These are phyloP conservation scores for Penicillium antarcticum DNA, from an alignment of 495 filamentous ascomycete species.

Conservation along the genomic window DNA sequence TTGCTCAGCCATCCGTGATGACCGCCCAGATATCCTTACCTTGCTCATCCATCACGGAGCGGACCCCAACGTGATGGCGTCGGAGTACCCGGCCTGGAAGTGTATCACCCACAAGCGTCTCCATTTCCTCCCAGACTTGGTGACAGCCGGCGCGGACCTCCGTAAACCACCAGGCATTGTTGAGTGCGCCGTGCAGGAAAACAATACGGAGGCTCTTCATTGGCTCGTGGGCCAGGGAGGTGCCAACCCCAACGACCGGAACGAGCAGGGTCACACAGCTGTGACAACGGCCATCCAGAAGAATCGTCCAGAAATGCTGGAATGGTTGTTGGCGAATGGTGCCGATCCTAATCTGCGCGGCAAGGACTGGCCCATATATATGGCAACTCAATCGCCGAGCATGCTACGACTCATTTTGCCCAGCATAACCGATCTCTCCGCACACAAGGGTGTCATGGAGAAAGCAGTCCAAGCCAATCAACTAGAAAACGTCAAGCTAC, in stretches of 20 bases:
- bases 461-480: slow-evolving; percentile 50
- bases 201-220: slow-evolving; percentile 43
- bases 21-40: slow-evolving; percentile 47
- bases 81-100: slow-evolving; percentile 55
- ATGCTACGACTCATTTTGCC: slow-evolving; percentile 47
- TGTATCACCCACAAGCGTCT: slow-evolving; percentile 52
- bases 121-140: slow-evolving; percentile 45
- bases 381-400: slow-evolving; percentile 45
- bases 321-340: slow-evolving; percentile 45
- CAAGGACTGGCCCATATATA: slow-evolving; percentile 53
- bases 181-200: slow-evolving; percentile 51
- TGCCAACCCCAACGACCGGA: slow-evolving; percentile 48
- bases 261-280: slow-evolving; percentile 41
- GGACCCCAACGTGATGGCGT: slow-evolving; percentile 50
- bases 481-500: slow-evolving; percentile 20
- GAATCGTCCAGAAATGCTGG: slow-evolving; percentile 42
- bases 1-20: slow-evolving; percentile 54
- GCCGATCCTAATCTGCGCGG: slow-evolving; percentile 51
- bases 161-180: slow-evolving; percentile 50
- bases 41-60: slow-evolving; percentile 48
- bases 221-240: slow-evolving; percentile 46
- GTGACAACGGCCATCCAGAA: slow-evolving; percentile 54
- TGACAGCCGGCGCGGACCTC: slow-evolving; percentile 49
- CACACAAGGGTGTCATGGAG: slow-evolving; percentile 53
- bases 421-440: slow-evolving; percentile 37